These are phyloP conservation scores for Dothistroma pini DNA, from an alignment of 2,329 filamentous ascomycete species.

Conservation along the genomic window DNA sequence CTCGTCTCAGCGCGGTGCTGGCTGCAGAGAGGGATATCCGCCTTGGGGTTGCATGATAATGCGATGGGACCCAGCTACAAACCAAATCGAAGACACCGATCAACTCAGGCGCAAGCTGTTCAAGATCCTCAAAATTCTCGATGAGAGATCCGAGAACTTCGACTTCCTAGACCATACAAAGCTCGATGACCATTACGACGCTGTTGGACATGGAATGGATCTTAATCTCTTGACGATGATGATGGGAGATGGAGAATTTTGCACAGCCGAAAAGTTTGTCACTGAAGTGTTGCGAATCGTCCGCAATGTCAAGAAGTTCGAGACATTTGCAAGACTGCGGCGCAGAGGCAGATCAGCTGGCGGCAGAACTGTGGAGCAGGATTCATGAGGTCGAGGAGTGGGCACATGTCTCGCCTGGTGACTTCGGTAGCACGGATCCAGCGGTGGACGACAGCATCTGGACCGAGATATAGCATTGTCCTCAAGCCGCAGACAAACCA, in stretches of 20 bases:
- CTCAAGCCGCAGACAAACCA: too few species aligned
- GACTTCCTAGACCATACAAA: background rate
- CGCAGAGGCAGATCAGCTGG: background rate
- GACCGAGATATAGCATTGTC: too few species aligned
- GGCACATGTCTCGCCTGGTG: background rate
- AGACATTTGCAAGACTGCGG: background rate
- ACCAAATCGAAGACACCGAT: background rate
- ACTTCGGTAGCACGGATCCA: background rate
- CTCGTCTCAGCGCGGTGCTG: background rate
- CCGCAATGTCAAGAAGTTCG: background rate
- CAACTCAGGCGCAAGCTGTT: background rate
- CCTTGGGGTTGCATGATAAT: background rate
- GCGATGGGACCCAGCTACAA: background rate
- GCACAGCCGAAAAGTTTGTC: background rate
- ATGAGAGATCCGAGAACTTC: background rate
- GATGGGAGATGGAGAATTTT: background rate
- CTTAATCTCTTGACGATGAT: background rate
- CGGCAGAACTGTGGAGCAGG: background rate
- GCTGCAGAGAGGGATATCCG: background rate
- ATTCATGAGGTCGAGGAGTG: background rate
- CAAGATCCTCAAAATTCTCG: background rate
- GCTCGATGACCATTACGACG: background rate
- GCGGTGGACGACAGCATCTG: too few species aligned
- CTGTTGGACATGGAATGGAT: background rate
- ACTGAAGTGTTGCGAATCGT: background rate